These are phyloP conservation scores for Mycena maculata DNA, from an alignment of 768 basidiomycete species.

Conservation along the genomic window DNA sequence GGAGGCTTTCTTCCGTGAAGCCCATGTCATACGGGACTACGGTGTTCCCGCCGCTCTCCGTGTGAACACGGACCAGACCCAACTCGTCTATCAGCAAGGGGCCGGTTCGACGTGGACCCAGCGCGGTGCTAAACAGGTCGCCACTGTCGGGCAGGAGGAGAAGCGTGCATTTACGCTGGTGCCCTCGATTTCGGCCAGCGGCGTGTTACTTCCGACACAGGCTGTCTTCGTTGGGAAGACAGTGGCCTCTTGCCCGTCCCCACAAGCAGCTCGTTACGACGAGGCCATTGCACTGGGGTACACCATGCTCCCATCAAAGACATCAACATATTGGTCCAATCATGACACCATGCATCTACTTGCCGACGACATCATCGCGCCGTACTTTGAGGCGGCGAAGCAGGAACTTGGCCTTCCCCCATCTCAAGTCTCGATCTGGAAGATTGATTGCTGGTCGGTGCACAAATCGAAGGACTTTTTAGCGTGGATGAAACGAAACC, in stretches of 20 bases:
- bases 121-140: slow-evolving; percentile 49
- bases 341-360: slow-evolving; percentile 38
- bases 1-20: slow-evolving; percentile 37
- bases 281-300: slow-evolving; percentile 40
- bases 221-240: slow-evolving; percentile 49
- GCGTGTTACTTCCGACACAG: slow-evolving; percentile 52
- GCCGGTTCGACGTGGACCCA: slow-evolving; percentile 44
- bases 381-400: slow-evolving; percentile 40
- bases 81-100: slow-evolving; percentile 42
- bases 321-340: slow-evolving; percentile 42
- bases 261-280: slow-evolving; percentile 24
- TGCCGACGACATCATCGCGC: slow-evolving; percentile 40
- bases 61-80: slow-evolving; percentile 54
- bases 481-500: slow-evolving; percentile 39
- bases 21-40: slow-evolving; percentile 40
- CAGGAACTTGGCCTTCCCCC: slow-evolving; percentile 27
- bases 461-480: slow-evolving; percentile 45
- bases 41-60: slow-evolving; percentile 43
- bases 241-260: slow-evolving; percentile 37
- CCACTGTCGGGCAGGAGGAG: slow-evolving; percentile 49
- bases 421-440: slow-evolving; percentile 29
- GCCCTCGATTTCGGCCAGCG: slow-evolving; percentile 44
- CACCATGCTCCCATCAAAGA: slow-evolving; percentile 35
- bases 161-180: slow-evolving; percentile 56
- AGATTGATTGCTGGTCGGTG: slow-evolving; percentile 44